Evolutionary conservation across 2,329 filamentous ascomycete species (phyloP), one percentile per base, ranked within the genome.

Genomic region (Neoascochyta sp.): DNA sequence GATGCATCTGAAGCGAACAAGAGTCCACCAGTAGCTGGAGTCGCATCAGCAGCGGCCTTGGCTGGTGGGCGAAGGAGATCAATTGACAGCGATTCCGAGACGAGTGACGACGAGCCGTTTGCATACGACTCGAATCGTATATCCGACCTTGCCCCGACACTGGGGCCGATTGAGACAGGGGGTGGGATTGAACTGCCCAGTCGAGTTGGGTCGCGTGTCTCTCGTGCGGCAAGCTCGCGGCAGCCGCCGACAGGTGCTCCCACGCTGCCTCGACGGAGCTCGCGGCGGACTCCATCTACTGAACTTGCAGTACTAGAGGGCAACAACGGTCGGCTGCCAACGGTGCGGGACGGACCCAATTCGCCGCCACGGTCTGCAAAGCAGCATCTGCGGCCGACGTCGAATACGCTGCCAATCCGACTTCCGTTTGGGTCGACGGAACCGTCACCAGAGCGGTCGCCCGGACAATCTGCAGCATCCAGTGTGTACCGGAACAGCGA

Each of bases 261-360:
- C 45, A 68, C 42, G 27, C 63, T 88, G 17, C 83, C 85, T 3
- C 73, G 83, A 16, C 86, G 82, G 63, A 87, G 81, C 54, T 88
- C 84, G 0, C 80, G 53, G 22, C 43, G 61, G 2, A 52, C 54
- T 4, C 34, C 29, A 12, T 57, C 57, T 10, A 54, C 46, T 0
- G 61, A 63, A 5, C 38, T 39, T 5, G 50, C 54, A 4, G 33
- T 52, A 5, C 27, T 57, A 1, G 45, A 52, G 7, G n/a, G n/a
- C n/a, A 47, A 45, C 24, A 40, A 32, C 7, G 28, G 34, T 3
- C 48, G 57, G 15, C 24, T 63, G 7, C 56, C 61, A 4, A 50
- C 51, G 5, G 52, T 61, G 4, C 45, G 52, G 26, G 51, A 50
- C 16, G 28, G 28, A 12, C 38, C 45, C 6, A 32, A 39, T 4